Base-by-base conservation (phyloP, 116 monocot genomes). In the Dioscorea cayenensis region DNA sequence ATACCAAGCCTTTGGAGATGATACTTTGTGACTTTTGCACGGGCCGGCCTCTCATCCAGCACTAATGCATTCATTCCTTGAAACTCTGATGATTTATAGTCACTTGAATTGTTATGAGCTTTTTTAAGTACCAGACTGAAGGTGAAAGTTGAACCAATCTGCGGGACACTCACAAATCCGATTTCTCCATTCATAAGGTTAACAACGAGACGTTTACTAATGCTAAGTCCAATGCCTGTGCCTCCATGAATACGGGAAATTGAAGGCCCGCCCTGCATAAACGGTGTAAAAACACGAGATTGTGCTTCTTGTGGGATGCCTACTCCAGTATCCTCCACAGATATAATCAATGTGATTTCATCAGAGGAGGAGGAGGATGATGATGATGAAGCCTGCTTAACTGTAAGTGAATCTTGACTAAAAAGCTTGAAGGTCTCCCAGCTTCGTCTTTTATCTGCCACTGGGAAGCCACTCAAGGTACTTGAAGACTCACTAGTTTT, bases 131-230 rank as follows among this genome's bases (percentile, higher is more conserved):
- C 83, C 3, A 72, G 94, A n/a, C 90, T 94, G 66, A 99, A 99
- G 20, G 86, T 80, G 75, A 99, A 99, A 20, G 99, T 99, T 3
- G 99, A 91, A 60, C 99, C 99, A 72, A 85, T 74, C 8, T 89
- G 74, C 7, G 83, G 89, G 61, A 84, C 88, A 28, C 99, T 99
- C 14, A 80, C 90, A 83, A 99, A 93, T 51, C 88, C 91, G 23
- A 94, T 99, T 77, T 99, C 99, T 75, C 99, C 99, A 66, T 85
- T 99, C 99, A 99, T 99, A 29, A 99, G 91, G 63, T 85, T 43
- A 43, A 43, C 82, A 76, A 99, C 94, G 72, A 99, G 85, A 63
- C 99, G 93, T 76, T 94, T 99, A 29, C 99, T 91, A 60, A 99
- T 99, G 81, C 94, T 99, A 35, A 94, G 74, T 9, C 99, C 99